phyloP scores from a whole-genome alignment of 2,329 filamentous ascomycete genomes.

The Fusarium acutatum region DNA sequence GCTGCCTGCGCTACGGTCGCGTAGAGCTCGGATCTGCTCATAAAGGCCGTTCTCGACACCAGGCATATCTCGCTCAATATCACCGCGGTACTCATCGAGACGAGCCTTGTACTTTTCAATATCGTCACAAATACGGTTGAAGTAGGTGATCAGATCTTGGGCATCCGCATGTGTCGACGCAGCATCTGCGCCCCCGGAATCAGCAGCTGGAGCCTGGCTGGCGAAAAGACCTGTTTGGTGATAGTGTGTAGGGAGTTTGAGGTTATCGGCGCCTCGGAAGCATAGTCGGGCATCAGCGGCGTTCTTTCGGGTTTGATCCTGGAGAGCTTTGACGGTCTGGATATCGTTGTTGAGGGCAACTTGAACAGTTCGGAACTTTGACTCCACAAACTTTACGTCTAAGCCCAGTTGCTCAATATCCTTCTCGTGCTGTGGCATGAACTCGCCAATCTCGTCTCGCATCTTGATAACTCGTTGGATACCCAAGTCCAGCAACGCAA shows the following conservation, averaged over 20 bases:
- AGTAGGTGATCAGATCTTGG: slow-evolving; percentile 56
- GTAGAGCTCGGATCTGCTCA: slow-evolving; percentile 51
- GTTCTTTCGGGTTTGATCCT: slow-evolving; percentile 67
- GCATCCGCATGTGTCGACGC: slow-evolving; percentile 50
- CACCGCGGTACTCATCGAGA: slow-evolving; percentile 55
- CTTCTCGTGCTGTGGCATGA: slow-evolving; percentile 64
- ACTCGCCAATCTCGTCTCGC: slow-evolving; percentile 78
- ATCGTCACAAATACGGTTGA: slow-evolving; percentile 55
- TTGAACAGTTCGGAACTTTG: slow-evolving; percentile 56
- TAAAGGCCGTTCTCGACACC: slow-evolving; percentile 58
- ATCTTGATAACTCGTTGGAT: slow-evolving; percentile 83
- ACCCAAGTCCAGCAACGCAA: slow-evolving; percentile 79
- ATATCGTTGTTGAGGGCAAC: slow-evolving; percentile 64
- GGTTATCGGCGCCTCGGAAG: slow-evolving; percentile 78
- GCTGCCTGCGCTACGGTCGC: slow-evolving; percentile 46
- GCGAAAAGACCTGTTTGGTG: slow-evolving; percentile 58
- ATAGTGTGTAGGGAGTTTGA: slow-evolving; percentile 72
- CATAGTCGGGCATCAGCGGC: slow-evolving; percentile 74
- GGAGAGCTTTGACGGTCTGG: slow-evolving; percentile 70
- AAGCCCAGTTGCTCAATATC: slow-evolving; percentile 58
- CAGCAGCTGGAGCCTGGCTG: slow-evolving; percentile 42
- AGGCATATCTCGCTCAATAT: slow-evolving; percentile 59
- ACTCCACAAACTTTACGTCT: slow-evolving; percentile 59
- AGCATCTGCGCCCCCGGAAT: slow-evolving; percentile 45
- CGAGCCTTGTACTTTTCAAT: slow-evolving; percentile 55